Conservation (phyloP, 495 filamentous ascomycete genomes). For the Aspergillus cristatus region DNA sequence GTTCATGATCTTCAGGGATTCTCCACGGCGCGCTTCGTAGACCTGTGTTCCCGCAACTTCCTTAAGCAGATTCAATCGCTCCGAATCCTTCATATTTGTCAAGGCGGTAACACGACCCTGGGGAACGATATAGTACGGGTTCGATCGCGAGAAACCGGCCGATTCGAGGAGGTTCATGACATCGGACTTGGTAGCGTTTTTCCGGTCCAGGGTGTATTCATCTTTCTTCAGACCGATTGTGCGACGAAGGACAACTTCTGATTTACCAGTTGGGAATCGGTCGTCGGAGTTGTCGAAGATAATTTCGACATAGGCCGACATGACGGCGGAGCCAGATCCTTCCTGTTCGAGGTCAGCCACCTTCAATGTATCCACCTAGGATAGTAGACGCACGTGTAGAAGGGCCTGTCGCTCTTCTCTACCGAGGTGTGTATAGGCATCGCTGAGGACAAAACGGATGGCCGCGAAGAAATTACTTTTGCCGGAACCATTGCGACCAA, state of each 20-base stretch:
- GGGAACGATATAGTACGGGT: conserved; percentile 98
- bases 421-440: conserved; percentile 94
- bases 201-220: conserved; percentile 92
- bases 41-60: conserved; percentile 96
- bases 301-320: conserved; percentile 98
- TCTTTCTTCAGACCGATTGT: conserved; percentile 98
- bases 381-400: conserved; percentile 52
- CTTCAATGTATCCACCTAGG: neutral
- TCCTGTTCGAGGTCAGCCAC: conserved; percentile 45
- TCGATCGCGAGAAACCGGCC: conserved; percentile 92
- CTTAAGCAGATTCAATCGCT: conserved; percentile 81
- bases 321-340: conserved; percentile 92
- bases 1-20: conserved; percentile 92
- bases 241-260: conserved; percentile 79
- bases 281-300: conserved; percentile 98
- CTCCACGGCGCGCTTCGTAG: conserved; percentile 82
- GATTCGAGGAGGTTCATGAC: conserved; percentile 94
- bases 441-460: conserved; percentile 95
- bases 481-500: conserved; percentile 96
- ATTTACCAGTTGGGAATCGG: conserved; percentile 87
- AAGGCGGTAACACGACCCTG: conserved; percentile 92
- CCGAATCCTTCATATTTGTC: conserved; percentile 96
- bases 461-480: conserved; percentile 99
- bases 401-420: conserved; percentile 93
- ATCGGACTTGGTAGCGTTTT: conserved; percentile 89